Evolutionary conservation across 169 alveolate genomes (phyloP).

Genomic region (Plasmodium knowlesi): DNA sequence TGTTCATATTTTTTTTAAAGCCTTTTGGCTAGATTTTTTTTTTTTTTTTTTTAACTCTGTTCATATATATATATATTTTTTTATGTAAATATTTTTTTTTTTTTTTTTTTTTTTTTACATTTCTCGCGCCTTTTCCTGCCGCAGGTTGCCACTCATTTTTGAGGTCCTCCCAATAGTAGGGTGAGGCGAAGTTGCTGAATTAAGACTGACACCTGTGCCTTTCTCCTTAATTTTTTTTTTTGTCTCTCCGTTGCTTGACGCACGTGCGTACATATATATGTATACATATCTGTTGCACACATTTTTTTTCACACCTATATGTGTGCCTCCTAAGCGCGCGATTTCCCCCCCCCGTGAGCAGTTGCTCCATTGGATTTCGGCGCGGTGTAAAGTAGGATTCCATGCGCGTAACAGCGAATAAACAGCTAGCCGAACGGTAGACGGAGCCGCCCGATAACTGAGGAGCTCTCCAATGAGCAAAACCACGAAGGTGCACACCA

Average conservation of each 20-base stretch:
- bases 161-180: background rate
- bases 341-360: background rate
- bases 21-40: background rate
- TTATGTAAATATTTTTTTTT: background rate
- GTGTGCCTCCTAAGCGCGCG: background rate
- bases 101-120: background rate
- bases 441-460: background rate
- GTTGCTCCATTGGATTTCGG: background rate
- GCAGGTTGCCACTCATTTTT: background rate
- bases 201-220: background rate
- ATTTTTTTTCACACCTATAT: background rate
- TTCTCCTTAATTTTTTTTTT: background rate
- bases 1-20: background rate
- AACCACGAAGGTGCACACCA: background rate
- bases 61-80: background rate
- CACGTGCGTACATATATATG: background rate
- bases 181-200: background rate
- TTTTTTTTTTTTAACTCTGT: background rate
- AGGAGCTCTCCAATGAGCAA: background rate
- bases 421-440: background rate
- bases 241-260: background rate
- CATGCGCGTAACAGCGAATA: background rate
- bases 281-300: background rate
- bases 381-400: background rate
- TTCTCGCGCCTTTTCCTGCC: background rate